phyloP scores from a whole-genome alignment of 2,329 filamentous ascomycete species.

The Emmonsiellopsis sp. region DNA sequence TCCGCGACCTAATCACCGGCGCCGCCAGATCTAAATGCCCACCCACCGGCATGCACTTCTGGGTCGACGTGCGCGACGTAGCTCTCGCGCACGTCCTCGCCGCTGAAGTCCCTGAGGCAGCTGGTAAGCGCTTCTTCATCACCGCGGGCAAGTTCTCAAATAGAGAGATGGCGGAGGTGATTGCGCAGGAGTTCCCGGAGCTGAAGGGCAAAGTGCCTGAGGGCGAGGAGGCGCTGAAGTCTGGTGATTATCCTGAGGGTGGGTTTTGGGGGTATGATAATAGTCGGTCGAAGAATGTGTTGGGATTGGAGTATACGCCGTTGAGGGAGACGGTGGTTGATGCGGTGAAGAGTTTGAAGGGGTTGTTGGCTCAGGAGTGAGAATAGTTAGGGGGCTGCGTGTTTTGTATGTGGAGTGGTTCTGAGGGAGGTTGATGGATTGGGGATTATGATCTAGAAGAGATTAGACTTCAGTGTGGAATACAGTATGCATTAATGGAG shows the following conservation, averaged over 20 bases:
- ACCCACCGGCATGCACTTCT: conserved; percentile 50
- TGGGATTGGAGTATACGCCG: conserved; percentile 30
- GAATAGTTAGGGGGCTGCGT: too few relatives aligned
- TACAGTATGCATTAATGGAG: too few relatives aligned
- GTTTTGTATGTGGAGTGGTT: too few relatives aligned
- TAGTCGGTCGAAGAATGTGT: conserved; percentile 28
- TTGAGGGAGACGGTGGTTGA: conserved; percentile 12
- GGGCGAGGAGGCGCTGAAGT: conserved; percentile 19
- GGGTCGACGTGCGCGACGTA: conserved; percentile 44
- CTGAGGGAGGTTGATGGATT: too few relatives aligned
- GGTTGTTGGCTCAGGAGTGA: not conserved
- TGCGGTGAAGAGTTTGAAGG: conserved; percentile 12
- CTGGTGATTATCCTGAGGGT: conserved; percentile 21
- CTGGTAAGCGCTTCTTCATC: conserved; percentile 37
- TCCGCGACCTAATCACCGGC: conserved; percentile 55
- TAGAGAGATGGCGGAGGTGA: conserved; percentile 31
- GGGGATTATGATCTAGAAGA: too few relatives aligned
- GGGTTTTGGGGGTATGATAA: conserved; percentile 28
- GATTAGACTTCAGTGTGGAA: too few relatives aligned
- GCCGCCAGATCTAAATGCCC: conserved; percentile 46
- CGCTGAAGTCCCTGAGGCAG: conserved; percentile 36
- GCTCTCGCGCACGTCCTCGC: conserved; percentile 40
- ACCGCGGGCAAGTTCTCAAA: conserved; percentile 33
- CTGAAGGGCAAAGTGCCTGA: conserved; percentile 32
- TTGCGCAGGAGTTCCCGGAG: conserved; percentile 34